phyloP scores from a whole-genome alignment of 1,284 basidiomycete species.

The Pisolithus thermaeus region DNA sequence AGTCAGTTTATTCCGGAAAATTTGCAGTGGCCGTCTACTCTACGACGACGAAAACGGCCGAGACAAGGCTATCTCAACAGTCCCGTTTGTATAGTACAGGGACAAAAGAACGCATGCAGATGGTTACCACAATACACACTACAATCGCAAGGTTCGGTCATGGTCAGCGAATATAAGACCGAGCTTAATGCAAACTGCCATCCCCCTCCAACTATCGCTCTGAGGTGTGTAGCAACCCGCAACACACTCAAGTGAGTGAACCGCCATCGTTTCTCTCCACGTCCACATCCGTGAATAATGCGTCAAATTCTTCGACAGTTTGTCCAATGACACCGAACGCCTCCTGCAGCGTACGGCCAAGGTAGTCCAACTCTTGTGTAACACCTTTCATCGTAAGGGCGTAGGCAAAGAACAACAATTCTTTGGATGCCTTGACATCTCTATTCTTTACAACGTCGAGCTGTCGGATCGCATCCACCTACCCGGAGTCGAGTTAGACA shows the following conservation, averaged over 20 bases:
- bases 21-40: too few species aligned
- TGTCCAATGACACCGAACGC: conserved; percentile 86
- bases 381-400: conserved; percentile 91
- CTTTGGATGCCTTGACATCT: conserved; percentile 69
- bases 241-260: conserved; percentile 14
- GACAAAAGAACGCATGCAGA: too few species aligned
- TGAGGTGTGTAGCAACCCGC: background rate
- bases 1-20: too few species aligned
- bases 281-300: conserved; percentile 40
- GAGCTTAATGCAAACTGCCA: background rate
- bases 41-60: too few species aligned
- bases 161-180: background rate
- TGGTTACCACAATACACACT: background rate
- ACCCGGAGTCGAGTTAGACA: background rate
- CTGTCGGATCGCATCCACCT: conserved; percentile 77
- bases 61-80: too few species aligned
- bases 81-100: too few species aligned
- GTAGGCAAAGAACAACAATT: conserved; percentile 91
- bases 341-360: conserved; percentile 75
- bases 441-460: conserved; percentile 80
- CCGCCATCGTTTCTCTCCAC: conserved; percentile 1
- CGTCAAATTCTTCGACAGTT: conserved; percentile 62
- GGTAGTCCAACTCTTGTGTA: conserved; percentile 76
- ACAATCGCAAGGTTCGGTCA: background rate
- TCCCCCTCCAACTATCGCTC: background rate